Evolutionary conservation across 108 stramenopile genomes (phyloP).

Genomic region (Skeletonema potamos): DNA sequence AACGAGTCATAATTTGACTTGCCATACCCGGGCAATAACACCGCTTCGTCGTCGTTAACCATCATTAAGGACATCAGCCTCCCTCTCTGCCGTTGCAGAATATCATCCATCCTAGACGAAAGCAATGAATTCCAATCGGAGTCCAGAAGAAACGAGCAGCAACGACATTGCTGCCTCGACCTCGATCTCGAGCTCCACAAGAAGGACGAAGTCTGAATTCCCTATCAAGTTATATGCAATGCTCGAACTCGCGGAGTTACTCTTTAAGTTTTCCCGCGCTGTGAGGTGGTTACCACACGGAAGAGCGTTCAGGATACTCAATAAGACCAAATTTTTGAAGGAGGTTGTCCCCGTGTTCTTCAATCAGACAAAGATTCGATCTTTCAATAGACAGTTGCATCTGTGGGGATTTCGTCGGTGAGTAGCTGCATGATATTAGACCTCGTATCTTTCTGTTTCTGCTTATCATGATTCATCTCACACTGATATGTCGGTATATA

Average conservation of each 20-base stretch:
- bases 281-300: slow-evolving; percentile 60
- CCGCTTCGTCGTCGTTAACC: too few species aligned
- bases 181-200: too few species aligned
- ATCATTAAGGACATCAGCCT: too few species aligned
- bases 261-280: not conserved
- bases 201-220: not conserved
- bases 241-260: not conserved
- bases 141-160: too few species aligned
- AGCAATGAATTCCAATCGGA: not conserved
- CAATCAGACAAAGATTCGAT: slow-evolving; percentile 48
- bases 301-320: slow-evolving; percentile 51
- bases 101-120: too few species aligned
- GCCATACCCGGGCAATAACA: too few species aligned
- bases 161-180: too few species aligned
- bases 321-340: slow-evolving; percentile 49
- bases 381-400: slow-evolving; percentile 8
- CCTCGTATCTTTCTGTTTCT: too few species aligned
- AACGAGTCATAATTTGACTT: too few species aligned
- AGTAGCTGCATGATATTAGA: not conserved
- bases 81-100: too few species aligned
- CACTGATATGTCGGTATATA: not conserved
- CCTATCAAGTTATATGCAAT: slow-evolving; percentile 4
- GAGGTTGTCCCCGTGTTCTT: slow-evolving; percentile 53
- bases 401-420: slow-evolving; percentile 13
- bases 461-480: not conserved